Evolutionary conservation across 2,329 filamentous ascomycete species (phyloP), one percentile per base, ranked within the genome.

Genomic region (Penicillium polonicum): DNA sequence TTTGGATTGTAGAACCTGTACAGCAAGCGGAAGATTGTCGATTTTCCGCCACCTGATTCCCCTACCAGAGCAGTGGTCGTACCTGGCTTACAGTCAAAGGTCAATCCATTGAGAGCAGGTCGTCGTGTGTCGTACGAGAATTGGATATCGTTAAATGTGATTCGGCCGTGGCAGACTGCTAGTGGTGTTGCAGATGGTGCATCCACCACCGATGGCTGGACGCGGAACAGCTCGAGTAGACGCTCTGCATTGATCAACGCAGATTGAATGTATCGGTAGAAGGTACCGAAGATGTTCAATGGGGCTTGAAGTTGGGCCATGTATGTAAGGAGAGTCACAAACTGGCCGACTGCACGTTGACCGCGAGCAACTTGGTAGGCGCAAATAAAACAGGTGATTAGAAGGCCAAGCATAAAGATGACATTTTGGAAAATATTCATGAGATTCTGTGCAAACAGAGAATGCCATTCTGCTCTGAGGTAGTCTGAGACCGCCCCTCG

Each of bases 1-100:
- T 3, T 35, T 9, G 38, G 19, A 25, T 61, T 51, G 41, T 54
- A 57, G 56, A 57, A 63, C 21, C 91, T 87, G 19, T 48, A 60
- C 2, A 60, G 23, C 27, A 58, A 48, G 19, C 41, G 42, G 31
- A 60, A 48, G 3, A 59, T 44, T 13, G 58, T 57, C 2, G 57
- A 61, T 42, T 96, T 96, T 65, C 91, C 91, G 53, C 91, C 91
- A 41, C 91, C 91, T 23, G 91, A 94, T 72, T 95, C 91, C 60
- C 91, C 91, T 10, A 96, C 91, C 6, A 60, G n/a, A 12, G 84
- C 84, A 27, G 84, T 79, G 0, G 82, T 85, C 55, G 79, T 80
- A 15, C 84, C 82, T 4, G 81, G 76, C 8, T 78, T 71, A 33
- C 82, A 79, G 36, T 75, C 74, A 59, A 87, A 79, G 59, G 76